Evolutionary conservation across 192 early-diverging fungal species (phyloP), one percentile per base, ranked within the genome.

Genomic region (Coemansia sp.): DNA sequence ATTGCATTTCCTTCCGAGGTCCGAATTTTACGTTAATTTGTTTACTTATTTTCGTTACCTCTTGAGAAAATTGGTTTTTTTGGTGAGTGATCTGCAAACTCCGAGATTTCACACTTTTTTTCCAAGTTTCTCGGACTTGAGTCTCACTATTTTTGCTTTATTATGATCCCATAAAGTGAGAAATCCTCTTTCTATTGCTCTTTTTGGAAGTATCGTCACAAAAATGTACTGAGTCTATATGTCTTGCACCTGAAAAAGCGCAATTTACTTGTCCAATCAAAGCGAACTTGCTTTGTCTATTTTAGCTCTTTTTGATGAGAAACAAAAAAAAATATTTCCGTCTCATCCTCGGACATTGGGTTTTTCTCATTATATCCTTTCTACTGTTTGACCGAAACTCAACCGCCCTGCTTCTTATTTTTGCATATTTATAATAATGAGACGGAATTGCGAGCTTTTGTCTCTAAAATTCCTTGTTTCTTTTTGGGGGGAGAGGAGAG

Each of bases 51-150:
- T 20, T 23, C 43, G 25, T 35, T 45, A 34, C 26, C 29, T 46
- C 18, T 46, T n/a, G 61, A 30, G 15, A 16, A 34, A 4, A 33
- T 34, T 18, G 4, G 28, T 6, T n/a, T 26, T 61, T 18, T 35
- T 18, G 31, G 2, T 5, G 34, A 34, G 49, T 30, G 66, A 60
- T 59, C 18, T 67, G 48, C 66, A 48, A 60, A 67, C 66, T 60
- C 66, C 66, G 66, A 59, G 66, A 34, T 43, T 58, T 29, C 16
- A 16, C 16, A 12, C 16, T 45, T 0, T 45, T 45, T 45, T 45
- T 45, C 4, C 10, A 16, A 43, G 15, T 18, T 43, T 43, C 40
- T 43, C 40, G 40, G 40, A 43, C 40, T 43, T 42, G n/a, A n/a
- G n/a, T n/a, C n/a, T n/a, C n/a, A n/a, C n/a, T n/a, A n/a, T n/a